These are phyloP conservation scores for Geotrichum siamense DNA, from an alignment of 1,139 yeast genomes.

Conservation along the genomic window DNA sequence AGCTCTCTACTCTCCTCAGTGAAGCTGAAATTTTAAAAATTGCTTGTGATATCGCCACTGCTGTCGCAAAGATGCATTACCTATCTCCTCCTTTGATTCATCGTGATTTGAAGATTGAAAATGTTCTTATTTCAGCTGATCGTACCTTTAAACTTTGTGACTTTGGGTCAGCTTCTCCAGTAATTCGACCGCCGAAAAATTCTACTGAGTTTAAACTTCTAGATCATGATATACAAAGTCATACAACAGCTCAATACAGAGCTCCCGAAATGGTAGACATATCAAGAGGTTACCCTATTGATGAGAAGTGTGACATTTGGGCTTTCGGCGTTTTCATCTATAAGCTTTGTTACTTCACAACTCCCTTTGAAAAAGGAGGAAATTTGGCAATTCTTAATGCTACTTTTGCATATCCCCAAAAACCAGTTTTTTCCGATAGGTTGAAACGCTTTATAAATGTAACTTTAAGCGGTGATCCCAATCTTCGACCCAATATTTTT, in stretches of 20 bases:
- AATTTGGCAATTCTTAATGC: conserved; percentile 61
- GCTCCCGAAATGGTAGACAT: conserved; percentile 96
- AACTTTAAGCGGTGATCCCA: conserved; percentile 72
- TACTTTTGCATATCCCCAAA: conserved; percentile 49
- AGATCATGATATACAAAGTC: conserved; percentile 78
- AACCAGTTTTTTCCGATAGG: conserved; percentile 37
- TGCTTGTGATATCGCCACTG: conserved; percentile 75
- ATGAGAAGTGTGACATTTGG: conserved; percentile 95
- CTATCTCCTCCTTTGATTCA: conserved; percentile 79
- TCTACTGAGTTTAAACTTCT: conserved; percentile 60
- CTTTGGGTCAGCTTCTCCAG: conserved; percentile 85
- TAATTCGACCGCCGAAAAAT: conserved; percentile 55
- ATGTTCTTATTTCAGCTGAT: conserved; percentile 69
- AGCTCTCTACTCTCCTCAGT: conserved; percentile 69
- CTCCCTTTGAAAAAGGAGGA: conserved; percentile 83
- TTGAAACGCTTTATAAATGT: conserved; percentile 52
- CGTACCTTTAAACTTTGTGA: conserved; percentile 81
- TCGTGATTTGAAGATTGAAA: conserved; percentile 92
- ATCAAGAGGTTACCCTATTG: conserved; percentile 75
- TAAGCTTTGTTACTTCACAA: conserved; percentile 85
- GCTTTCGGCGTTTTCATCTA: conserved; percentile 93
- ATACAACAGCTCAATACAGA: conserved; percentile 96
- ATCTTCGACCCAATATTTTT: conserved; percentile 76
- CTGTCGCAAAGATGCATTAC: conserved; percentile 85
- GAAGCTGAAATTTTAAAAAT: conserved; percentile 79